Conservation (phyloP, 1,284 basidiomycete species). For the Ganoderma sp. region DNA sequence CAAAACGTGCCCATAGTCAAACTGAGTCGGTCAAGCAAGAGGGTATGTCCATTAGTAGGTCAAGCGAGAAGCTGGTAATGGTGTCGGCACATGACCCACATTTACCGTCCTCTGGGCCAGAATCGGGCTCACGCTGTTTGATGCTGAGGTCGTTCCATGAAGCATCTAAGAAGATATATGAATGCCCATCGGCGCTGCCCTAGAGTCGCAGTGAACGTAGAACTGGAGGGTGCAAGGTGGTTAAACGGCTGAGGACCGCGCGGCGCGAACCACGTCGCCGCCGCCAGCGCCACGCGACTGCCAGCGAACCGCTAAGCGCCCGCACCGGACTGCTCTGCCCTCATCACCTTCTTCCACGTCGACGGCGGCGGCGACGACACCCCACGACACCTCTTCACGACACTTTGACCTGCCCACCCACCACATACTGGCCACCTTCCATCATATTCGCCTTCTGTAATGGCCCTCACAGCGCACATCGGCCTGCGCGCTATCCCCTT, state of each 20-base stretch:
- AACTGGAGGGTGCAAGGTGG: background rate
- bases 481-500: slow-evolving; percentile 27
- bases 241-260: background rate
- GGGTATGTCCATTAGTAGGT: background rate
- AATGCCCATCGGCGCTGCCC: background rate
- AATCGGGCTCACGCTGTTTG: background rate
- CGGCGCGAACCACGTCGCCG: background rate
- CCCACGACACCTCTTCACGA: too few species aligned
- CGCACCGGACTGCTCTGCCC: background rate
- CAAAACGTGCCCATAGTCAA: background rate
- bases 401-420: too few species aligned
- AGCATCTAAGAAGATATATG: background rate
- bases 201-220: background rate
- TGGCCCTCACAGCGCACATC: slow-evolving; percentile 9
- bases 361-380: slow-evolving; percentile 11
- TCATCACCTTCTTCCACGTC: slow-evolving; percentile 14
- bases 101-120: background rate
- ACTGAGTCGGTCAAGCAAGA: background rate
- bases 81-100: too few species aligned
- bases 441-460: background rate
- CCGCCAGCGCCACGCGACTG: background rate
- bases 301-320: slow-evolving; percentile 18
- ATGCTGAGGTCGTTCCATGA: background rate
- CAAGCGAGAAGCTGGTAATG: too few species aligned
- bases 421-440: background rate